Evolutionary conservation across 2,329 filamentous ascomycete genomes (phyloP), one percentile per base, ranked within the genome.

Genomic region (Ceratocystis ficicola): DNA sequence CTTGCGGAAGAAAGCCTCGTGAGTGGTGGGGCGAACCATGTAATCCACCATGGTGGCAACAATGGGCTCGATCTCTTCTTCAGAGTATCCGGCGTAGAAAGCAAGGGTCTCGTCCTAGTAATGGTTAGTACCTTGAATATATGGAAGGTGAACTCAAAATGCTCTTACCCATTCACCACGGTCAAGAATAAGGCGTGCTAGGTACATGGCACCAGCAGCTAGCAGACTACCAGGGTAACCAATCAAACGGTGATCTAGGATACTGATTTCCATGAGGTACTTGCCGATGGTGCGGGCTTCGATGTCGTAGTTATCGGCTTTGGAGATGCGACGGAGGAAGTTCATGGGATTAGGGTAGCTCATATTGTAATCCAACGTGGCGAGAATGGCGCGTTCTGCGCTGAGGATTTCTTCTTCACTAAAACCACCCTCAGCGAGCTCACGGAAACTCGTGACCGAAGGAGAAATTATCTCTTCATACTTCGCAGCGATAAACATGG

Each of bases 271-370:
- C 79, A 96, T 90, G 61, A 99, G 81, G 76, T 97, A 99, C 79
- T 99, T 99, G 76, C 90, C 94, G 68, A 99, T 84, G 60, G 94
- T 99, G 72, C 94, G 89, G 68, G 92, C 96, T 76, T 96, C 90
- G 72, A 97, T 96, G 76, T 99, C 93, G 78, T 99, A 99, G 80
- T 95, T 94, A 79, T 99, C 95, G 73, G 94, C 95, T 81, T 99
- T 99, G 69, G 93, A 97, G 76, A 99, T 96, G 71, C 95, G 89
- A 70, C 94, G 90, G 68, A 99, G 85, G 80, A 99, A 99, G 83
- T 99, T 99, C 94, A 99, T 99, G 25, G 94, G 94, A 77, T 99
- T 99, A 66, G 94, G 94, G 74, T 96, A 99, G 80, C 92, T 96
- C 69, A 99, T 85, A 74, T 99, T 93, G 76, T 96, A 99, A 78